Evolutionary conservation across 768 basidiomycete species (phyloP).

Genomic region (Naematelia aurantialba): DNA sequence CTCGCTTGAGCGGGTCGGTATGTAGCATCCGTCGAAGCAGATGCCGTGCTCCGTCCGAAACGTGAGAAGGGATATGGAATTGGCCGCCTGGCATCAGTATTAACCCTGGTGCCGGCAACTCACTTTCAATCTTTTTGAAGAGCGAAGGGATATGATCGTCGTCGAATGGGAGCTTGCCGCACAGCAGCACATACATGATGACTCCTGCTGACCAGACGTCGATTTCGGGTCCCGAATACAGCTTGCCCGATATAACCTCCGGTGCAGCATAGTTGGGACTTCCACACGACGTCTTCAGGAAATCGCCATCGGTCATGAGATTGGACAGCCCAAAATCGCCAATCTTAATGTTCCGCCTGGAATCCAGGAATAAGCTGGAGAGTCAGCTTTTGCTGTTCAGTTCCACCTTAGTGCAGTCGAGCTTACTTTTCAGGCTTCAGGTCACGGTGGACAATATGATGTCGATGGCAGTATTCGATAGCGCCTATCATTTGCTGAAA

Average conservation of each 20-base stretch:
- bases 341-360: constrained; percentile 70
- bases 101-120: constrained; percentile 6
- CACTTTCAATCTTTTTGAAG: constrained; percentile 88
- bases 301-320: constrained; percentile 93
- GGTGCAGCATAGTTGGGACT: constrained; percentile 99
- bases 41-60: constrained; percentile 70
- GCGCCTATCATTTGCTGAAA: constrained; percentile 98
- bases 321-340: constrained; percentile 98
- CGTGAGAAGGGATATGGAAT: constrained; percentile 76
- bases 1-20: constrained; percentile 90
- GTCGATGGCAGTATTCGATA: constrained; percentile 91
- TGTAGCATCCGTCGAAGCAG: constrained; percentile 86
- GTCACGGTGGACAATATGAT: constrained; percentile 97
- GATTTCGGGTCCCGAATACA: constrained; percentile 96
- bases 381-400: constrained; percentile 73
- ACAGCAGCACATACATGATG: constrained; percentile 98
- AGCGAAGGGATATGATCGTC: constrained; percentile 90
- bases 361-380: constrained; percentile 51
- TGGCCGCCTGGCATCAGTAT: constrained; percentile 63
- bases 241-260: constrained; percentile 90
- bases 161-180: constrained; percentile 91
- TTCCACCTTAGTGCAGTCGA: neutral
- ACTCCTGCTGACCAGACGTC: constrained; percentile 99
- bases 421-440: constrained; percentile 87
- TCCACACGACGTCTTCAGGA: constrained; percentile 94